These are phyloP conservation scores for Picea sitchensis DNA, from an alignment of 75 land plant species.

Conservation along the genomic window DNA sequence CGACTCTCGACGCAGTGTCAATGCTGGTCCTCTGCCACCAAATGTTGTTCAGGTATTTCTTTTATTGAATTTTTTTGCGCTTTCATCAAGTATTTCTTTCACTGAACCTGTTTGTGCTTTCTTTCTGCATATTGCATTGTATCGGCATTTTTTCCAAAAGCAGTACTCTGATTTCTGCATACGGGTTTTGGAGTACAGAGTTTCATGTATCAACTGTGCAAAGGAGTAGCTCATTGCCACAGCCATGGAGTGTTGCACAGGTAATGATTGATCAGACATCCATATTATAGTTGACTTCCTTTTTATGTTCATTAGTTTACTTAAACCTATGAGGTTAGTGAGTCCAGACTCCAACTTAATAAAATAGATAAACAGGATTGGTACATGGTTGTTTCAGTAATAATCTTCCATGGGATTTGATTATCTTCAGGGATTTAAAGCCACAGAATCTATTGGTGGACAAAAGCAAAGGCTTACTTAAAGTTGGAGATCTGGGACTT, in stretches of 20 bases:
- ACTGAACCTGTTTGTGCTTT: not conserved
- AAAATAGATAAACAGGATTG: not conserved
- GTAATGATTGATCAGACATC: constrained; percentile 4
- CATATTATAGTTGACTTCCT: not conserved
- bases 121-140: not conserved
- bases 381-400: not conserved
- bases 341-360: too few relatives aligned
- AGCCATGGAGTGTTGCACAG: constrained; percentile 84
- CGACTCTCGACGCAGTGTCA: constrained; percentile 43
- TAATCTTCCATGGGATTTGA: not conserved
- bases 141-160: not conserved
- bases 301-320: not conserved
- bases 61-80: not conserved
- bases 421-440: constrained; percentile 48
- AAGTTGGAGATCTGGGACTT: constrained; percentile 91
- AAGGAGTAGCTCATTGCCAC: constrained; percentile 90
- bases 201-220: constrained; percentile 76
- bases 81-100: constrained; percentile 24
- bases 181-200: constrained; percentile 32
- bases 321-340: not conserved
- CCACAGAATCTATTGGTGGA: constrained; percentile 82
- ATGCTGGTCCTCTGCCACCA: constrained; percentile 39
- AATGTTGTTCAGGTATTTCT: constrained; percentile 43
- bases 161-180: not conserved
- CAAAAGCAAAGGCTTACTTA: constrained; percentile 74